A percentile compares a stretch with the other conserved stretches of the same genome.
phyloP scores from a whole-genome alignment of 2,329 filamentous ascomycete genomes.

The Alternaria panax region DNA sequence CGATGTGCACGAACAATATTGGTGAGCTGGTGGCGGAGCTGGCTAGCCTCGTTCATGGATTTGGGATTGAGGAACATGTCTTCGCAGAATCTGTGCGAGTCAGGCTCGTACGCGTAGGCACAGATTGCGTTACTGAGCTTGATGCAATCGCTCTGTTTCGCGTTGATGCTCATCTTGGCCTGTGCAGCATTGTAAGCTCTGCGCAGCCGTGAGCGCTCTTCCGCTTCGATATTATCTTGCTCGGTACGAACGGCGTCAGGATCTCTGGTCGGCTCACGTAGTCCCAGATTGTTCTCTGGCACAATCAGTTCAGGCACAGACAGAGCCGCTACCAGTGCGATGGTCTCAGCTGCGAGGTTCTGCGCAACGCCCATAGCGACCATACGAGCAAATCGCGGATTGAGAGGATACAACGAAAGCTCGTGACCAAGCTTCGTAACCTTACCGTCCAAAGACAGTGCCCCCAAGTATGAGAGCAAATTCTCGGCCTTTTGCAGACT shows the following conservation, averaged over 20 bases:
- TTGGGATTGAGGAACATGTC: conserved; percentile 87
- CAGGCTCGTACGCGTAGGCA: conserved; percentile 67
- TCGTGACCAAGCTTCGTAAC: conserved; percentile 81
- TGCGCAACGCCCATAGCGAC: conserved; percentile 86
- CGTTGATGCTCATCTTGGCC: conserved; percentile 78
- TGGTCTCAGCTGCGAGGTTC: conserved; percentile 81
- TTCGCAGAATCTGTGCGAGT: conserved; percentile 75
- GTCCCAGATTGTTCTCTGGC: conserved; percentile 78
- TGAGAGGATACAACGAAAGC: conserved; percentile 87
- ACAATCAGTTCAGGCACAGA: conserved; percentile 90
- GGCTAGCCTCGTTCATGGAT: conserved; percentile 82
- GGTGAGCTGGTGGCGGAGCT: conserved; percentile 83
- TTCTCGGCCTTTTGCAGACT: conserved; percentile 85
- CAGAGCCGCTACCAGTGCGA: conserved; percentile 86
- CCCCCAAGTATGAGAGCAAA: conserved; percentile 83
- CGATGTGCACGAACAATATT: conserved; percentile 80
- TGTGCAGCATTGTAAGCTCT: conserved; percentile 75
- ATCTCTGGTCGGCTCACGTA: conserved; percentile 58
- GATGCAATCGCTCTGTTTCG: conserved; percentile 80
- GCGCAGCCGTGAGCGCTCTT: conserved; percentile 69
- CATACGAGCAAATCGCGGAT: conserved; percentile 90
- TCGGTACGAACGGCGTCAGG: conserved; percentile 61
- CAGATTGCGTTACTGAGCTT: conserved; percentile 90
- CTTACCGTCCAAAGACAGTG: conserved; percentile 73
- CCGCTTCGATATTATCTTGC: conserved; percentile 75